Conservation (phyloP, 345 rosid species). For the Sisymbrium irio region DNA sequence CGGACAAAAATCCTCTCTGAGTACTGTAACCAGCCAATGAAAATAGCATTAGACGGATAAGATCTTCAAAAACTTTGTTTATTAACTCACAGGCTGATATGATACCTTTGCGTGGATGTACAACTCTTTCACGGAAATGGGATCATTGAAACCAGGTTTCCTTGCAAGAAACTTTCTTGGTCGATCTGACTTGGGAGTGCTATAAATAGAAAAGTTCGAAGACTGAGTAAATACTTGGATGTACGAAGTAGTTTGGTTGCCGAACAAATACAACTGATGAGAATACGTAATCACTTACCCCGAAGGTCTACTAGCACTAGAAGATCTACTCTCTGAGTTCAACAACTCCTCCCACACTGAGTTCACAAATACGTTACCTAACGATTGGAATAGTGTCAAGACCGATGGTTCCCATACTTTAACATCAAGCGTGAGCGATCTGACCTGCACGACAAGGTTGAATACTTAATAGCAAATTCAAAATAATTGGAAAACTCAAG, state of each 20-base stretch:
- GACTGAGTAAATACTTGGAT: slow-evolving; percentile 24
- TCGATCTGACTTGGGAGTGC: slow-evolving; percentile 47
- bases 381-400: slow-evolving; percentile 63
- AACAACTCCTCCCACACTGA: slow-evolving; percentile 78
- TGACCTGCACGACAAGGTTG: slow-evolving; percentile 49
- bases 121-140: slow-evolving; percentile 65
- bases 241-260: slow-evolving; percentile 1
- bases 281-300: slow-evolving; percentile 43
- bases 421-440: slow-evolving; percentile 75
- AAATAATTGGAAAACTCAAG: neutral
- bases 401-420: slow-evolving; percentile 87
- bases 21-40: slow-evolving; percentile 45
- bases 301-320: slow-evolving; percentile 36
- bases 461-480: neutral
- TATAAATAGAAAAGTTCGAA: slow-evolving; percentile 19
- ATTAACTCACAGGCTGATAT: neutral
- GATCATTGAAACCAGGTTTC: slow-evolving; percentile 60
- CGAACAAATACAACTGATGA: slow-evolving; percentile 11
- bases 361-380: slow-evolving; percentile 67
- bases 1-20: slow-evolving; percentile 55
- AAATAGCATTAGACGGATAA: neutral
- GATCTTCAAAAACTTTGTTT: neutral
- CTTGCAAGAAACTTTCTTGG: slow-evolving; percentile 44
- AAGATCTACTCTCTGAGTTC: slow-evolving; percentile 38
- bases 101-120: slow-evolving; percentile 77